phyloP scores from a whole-genome alignment of 2,329 filamentous ascomycete species.

The Hysterium pulicare region DNA sequence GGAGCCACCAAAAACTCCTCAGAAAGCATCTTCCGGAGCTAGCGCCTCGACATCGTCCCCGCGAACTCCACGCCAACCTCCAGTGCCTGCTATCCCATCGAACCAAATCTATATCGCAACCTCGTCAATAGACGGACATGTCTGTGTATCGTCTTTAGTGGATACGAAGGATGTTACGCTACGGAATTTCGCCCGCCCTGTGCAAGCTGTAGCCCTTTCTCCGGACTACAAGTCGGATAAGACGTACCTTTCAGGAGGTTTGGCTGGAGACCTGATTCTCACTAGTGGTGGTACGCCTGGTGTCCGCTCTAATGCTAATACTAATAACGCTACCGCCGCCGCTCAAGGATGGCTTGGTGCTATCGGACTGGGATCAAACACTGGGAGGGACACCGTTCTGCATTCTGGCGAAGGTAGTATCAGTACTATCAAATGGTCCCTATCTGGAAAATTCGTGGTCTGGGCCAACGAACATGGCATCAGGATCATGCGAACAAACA shows the following conservation, averaged over 20 bases:
- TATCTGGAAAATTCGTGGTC: constrained; percentile 85
- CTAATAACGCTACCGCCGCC: constrained; percentile 76
- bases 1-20: constrained; percentile 39
- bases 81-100: constrained; percentile 70
- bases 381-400: constrained; percentile 78
- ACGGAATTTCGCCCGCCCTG: constrained; percentile 87
- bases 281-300: constrained; percentile 78
- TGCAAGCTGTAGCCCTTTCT: constrained; percentile 89
- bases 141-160: constrained; percentile 83
- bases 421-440: constrained; percentile 88
- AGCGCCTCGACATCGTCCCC: constrained; percentile 45
- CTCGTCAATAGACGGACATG: constrained; percentile 91
- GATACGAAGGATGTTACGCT: constrained; percentile 88
- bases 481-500: constrained; percentile 91
- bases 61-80: constrained; percentile 53
- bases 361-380: constrained; percentile 74
- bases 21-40: constrained; percentile 29
- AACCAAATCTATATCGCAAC: constrained; percentile 93
- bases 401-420: constrained; percentile 92
- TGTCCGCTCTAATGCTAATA: constrained; percentile 78
- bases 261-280: constrained; percentile 81
- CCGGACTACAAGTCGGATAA: constrained; percentile 89
- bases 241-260: constrained; percentile 85
- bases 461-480: constrained; percentile 98
- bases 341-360: constrained; percentile 89